These are phyloP conservation scores for Sugiyamaella novakii DNA, from an alignment of 1,139 yeast genomes.

Conservation along the genomic window DNA sequence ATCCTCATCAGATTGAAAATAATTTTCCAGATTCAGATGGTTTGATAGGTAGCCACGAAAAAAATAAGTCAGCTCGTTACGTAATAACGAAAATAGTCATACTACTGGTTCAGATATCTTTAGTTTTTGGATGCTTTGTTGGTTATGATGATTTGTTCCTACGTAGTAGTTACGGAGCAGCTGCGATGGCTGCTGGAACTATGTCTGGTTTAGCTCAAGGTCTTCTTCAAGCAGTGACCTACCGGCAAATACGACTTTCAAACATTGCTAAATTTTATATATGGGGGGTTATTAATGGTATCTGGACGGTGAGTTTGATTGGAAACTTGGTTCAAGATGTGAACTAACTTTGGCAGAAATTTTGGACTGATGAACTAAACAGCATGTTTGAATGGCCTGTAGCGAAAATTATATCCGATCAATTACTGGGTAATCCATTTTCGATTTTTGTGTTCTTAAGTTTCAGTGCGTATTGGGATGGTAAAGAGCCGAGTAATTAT, in stretches of 20 bases:
- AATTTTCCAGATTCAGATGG: background rate
- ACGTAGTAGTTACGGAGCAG: constrained; percentile 38
- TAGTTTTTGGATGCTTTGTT: constrained; percentile 23
- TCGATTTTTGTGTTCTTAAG: constrained; percentile 39
- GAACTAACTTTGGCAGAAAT: constrained; percentile 31
- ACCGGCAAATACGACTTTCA: constrained; percentile 27
- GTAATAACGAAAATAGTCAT: constrained; percentile 14
- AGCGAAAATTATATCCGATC: constrained; percentile 39
- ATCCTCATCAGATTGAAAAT: constrained; percentile 3
- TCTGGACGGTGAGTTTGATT: constrained; percentile 39
- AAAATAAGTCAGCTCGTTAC: background rate
- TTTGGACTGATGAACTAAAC: constrained; percentile 43
- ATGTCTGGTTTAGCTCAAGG: constrained; percentile 43
- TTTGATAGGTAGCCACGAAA: no score
- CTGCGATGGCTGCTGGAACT: constrained; percentile 40
- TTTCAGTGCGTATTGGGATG: constrained; percentile 44
- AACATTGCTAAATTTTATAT: constrained; percentile 41
- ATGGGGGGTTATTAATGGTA: constrained; percentile 44
- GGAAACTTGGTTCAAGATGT: no score
- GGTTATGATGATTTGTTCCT: constrained; percentile 33
- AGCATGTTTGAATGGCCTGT: constrained; percentile 29
- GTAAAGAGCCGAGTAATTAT: constrained; percentile 39
- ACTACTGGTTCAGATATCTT: constrained; percentile 22
- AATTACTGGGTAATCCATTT: constrained; percentile 42
- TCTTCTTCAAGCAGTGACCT: constrained; percentile 36